Conservation (phyloP, 306 rosid species). For the Citrullus mucosospermus region DNA sequence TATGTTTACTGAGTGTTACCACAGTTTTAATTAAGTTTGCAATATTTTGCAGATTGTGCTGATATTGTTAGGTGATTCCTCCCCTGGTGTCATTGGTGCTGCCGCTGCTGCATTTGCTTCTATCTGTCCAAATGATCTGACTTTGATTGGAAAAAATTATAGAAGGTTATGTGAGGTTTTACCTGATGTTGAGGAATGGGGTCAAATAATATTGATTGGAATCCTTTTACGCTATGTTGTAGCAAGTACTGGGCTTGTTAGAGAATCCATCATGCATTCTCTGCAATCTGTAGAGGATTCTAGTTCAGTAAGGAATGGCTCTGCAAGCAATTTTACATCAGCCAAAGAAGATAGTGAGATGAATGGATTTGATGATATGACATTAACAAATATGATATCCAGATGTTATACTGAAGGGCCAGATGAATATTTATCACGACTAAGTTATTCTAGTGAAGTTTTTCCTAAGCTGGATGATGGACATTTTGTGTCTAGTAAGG, state of each 20-base stretch:
- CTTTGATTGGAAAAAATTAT: constrained; percentile 58
- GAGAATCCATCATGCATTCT: constrained; percentile 68
- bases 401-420: constrained; percentile 84
- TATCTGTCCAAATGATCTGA: constrained; percentile 75
- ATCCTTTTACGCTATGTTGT: constrained; percentile 74
- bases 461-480: constrained; percentile 38
- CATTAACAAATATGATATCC: constrained; percentile 40
- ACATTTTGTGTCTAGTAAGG: constrained; percentile 38
- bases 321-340: constrained; percentile 8
- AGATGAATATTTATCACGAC: constrained; percentile 78
- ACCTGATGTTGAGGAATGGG: constrained; percentile 98
- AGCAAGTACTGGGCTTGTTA: constrained; percentile 75
- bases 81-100: constrained; percentile 92
- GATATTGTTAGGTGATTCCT: constrained; percentile 58
- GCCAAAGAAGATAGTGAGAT: constrained; percentile 29
- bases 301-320: constrained; percentile 26
- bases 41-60: constrained; percentile 53
- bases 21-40: neutral
- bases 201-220: constrained; percentile 77
- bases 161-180: constrained; percentile 70
- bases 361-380: constrained; percentile 27
- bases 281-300: constrained; percentile 21
- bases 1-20: neutral
- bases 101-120: constrained; percentile 93
- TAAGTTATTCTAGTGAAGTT: constrained; percentile 36